phyloP scores from a whole-genome alignment of 2,329 filamentous ascomycete genomes.

The Fusarium sp. region DNA sequence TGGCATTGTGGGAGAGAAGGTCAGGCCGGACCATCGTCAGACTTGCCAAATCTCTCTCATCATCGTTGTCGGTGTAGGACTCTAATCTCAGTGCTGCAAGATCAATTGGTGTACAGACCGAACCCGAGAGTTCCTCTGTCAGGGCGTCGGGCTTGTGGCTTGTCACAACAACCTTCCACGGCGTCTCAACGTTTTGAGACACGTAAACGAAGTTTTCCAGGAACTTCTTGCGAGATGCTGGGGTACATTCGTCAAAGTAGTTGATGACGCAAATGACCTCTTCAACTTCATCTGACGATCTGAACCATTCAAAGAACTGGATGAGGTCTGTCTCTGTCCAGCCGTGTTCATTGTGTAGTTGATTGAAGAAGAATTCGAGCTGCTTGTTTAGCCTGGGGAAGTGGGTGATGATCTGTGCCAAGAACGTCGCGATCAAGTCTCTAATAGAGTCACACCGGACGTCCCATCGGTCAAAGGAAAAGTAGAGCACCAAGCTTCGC shows the following conservation, averaged over 20 bases:
- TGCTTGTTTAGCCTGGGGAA: background rate
- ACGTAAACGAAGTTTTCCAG: background rate
- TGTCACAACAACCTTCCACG: background rate
- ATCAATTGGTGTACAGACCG: background rate
- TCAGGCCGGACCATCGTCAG: background rate
- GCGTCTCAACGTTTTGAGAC: background rate
- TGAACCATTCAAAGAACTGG: slow-evolving; percentile 7
- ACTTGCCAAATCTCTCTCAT: background rate
- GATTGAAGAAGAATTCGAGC: background rate
- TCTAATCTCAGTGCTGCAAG: accelerated
- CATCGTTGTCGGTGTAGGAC: background rate
- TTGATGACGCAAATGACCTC: background rate
- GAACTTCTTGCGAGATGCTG: background rate
- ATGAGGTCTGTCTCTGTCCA: slow-evolving; percentile 16
- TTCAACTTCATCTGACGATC: background rate
- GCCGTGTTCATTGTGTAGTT: background rate
- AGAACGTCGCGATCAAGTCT: slow-evolving; percentile 5
- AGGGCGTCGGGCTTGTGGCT: background rate
- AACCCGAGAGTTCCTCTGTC: background rate
- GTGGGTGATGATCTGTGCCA: slow-evolving; percentile 4
- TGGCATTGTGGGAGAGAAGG: background rate
- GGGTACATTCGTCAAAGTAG: background rate
- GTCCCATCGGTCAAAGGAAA: slow-evolving; percentile 6
- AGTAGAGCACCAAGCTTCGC: background rate
- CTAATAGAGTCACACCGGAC: slow-evolving; percentile 12